These are phyloP conservation scores for Spiraea crenata DNA, from an alignment of 331 rosid species.

Conservation along the genomic window DNA sequence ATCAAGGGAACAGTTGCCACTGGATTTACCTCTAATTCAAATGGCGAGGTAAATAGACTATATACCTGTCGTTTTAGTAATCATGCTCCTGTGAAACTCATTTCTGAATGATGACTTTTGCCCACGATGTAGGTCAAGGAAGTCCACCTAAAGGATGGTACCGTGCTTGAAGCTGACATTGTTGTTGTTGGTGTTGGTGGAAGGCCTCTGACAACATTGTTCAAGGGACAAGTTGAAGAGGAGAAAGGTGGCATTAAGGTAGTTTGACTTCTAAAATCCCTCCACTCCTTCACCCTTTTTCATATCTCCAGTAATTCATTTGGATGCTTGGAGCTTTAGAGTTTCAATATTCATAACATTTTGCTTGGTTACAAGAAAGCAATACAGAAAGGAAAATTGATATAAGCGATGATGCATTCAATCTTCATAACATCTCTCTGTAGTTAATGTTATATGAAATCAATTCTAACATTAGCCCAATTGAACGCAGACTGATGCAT, in stretches of 20 bases:
- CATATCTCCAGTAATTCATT: neutral
- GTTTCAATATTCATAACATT: neutral
- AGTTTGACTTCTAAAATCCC: neutral
- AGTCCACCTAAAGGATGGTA: constrained; percentile 85
- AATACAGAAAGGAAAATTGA: neutral
- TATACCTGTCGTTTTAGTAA: constrained; percentile 12
- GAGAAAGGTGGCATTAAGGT: constrained; percentile 92
- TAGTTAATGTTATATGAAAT: neutral
- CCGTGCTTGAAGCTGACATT: constrained; percentile 78
- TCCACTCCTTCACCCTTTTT: neutral
- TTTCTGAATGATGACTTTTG: constrained; percentile 4
- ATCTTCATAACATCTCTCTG: neutral
- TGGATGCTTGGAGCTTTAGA: neutral
- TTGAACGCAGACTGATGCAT: constrained; percentile 69
- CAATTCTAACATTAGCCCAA: neutral
- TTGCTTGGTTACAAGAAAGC: neutral
- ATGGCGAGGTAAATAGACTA: constrained; percentile 62
- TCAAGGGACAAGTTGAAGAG: constrained; percentile 90
- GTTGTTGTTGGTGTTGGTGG: constrained; percentile 94
- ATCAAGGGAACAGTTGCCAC: constrained; percentile 88
- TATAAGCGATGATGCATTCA: neutral
- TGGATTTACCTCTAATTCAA: constrained; percentile 59
- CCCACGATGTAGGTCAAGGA: constrained; percentile 60
- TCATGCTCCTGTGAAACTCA: constrained; percentile 5
- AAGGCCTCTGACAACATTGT: constrained; percentile 63